phyloP scores from a whole-genome alignment of 2,329 filamentous ascomycete genomes.

The Fusarium sp. region DNA sequence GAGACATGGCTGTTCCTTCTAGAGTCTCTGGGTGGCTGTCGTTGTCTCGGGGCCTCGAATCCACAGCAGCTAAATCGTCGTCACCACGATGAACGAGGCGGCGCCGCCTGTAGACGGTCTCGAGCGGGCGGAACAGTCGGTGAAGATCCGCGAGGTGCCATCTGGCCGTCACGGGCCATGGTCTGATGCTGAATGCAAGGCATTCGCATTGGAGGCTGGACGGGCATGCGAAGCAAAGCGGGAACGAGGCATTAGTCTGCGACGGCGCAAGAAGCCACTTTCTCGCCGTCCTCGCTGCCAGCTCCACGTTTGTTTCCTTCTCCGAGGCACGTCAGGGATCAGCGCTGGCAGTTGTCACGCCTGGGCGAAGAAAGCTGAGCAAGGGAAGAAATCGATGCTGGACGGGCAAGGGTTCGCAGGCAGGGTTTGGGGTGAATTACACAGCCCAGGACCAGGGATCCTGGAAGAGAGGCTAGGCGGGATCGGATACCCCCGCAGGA shows the following conservation, averaged over 20 bases:
- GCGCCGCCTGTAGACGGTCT: constrained; percentile 20
- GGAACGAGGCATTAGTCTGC: constrained; percentile 44
- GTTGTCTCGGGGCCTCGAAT: constrained; percentile 25
- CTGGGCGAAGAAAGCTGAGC: constrained; percentile 8
- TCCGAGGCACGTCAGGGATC: constrained; percentile 25
- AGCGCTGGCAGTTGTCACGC: constrained; percentile 24
- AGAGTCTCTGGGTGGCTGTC: constrained; percentile 11
- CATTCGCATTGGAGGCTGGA: constrained; percentile 38
- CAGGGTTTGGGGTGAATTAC: constrained; percentile 17
- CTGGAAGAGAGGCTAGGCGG: constrained; percentile 20
- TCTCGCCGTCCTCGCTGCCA: constrained; percentile 8
- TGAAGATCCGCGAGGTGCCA: constrained; percentile 38
- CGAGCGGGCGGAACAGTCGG: constrained; percentile 41
- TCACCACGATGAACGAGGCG: constrained; percentile 30
- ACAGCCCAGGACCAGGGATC: constrained; percentile 21
- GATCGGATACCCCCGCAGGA: constrained; percentile 41
- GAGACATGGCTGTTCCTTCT: constrained; percentile 35
- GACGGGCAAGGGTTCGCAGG: constrained; percentile 11
- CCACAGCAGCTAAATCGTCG: constrained; percentile 19
- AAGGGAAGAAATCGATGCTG: constrained; percentile 19
- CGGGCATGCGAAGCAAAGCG: constrained; percentile 41
- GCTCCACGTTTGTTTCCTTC: constrained; percentile 35
- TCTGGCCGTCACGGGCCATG: constrained; percentile 24
- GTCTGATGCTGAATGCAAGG: constrained; percentile 40
- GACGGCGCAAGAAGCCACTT: constrained; percentile 34